A percentile compares a stretch with the other conserved stretches of the same genome.
These are phyloP conservation scores for Ophiostoma perfectum DNA, from an alignment of 2,329 filamentous ascomycete genomes.

Conservation along the genomic window DNA sequence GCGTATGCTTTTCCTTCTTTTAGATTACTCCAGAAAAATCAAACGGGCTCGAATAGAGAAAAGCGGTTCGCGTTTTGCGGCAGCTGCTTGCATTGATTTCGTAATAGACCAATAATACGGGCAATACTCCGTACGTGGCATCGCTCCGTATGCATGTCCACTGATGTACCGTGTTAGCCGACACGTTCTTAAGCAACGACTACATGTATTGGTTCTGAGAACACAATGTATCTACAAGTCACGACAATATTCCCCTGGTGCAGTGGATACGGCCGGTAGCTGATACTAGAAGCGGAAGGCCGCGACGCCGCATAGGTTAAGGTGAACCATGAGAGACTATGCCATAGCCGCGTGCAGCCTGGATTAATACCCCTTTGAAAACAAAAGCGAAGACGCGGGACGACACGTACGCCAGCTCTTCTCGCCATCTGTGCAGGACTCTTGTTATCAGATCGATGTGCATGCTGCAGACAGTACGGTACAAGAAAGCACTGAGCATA, in stretches of 20 bases:
- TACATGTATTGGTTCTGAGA: background rate
- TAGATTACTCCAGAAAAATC: background rate
- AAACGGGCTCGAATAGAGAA: too few relatives aligned
- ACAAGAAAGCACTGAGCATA: background rate
- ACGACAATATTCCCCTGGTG: background rate
- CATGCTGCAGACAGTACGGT: background rate
- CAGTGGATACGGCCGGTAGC: background rate
- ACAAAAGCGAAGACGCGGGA: too few relatives aligned
- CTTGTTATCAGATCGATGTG: constrained; percentile 3
- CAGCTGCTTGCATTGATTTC: background rate
- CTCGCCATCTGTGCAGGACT: too few relatives aligned
- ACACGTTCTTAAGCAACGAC: background rate
- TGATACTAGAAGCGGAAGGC: constrained; percentile 7
- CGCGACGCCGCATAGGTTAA: background rate
- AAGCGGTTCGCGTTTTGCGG: too few relatives aligned
- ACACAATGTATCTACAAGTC: background rate
- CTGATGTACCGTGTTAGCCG: background rate
- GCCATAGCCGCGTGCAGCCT: too few relatives aligned
- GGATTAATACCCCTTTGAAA: too few relatives aligned
- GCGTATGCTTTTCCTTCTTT: background rate
- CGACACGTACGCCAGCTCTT: too few relatives aligned
- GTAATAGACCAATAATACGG: background rate
- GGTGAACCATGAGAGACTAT: too few relatives aligned
- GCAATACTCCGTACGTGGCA: background rate
- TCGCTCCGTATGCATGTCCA: constrained; percentile 11